Percentiles rank a stretch among this genome's conserved stretches.
Evolutionary conservation across 2,329 filamentous ascomycete species (phyloP).

Genomic region (Epichloe hybrida): DNA sequence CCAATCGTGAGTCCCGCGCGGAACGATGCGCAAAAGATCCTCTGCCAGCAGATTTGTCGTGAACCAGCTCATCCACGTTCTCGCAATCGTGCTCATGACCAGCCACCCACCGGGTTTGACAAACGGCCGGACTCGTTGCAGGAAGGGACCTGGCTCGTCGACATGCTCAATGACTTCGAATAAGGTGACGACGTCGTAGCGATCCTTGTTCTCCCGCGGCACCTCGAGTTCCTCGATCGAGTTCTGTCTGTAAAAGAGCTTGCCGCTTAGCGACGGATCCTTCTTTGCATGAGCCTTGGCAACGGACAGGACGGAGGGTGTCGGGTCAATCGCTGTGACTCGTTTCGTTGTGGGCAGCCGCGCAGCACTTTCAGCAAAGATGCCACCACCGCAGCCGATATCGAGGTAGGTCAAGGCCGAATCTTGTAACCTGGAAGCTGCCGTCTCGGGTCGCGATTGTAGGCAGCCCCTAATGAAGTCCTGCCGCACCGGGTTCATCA

Average conservation of each 20-base stretch:
- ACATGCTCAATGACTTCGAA: constrained; percentile 98
- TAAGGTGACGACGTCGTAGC: constrained; percentile 69
- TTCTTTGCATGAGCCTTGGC: constrained; percentile 61
- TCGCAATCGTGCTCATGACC: constrained; percentile 79
- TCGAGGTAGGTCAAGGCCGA: constrained; percentile 59
- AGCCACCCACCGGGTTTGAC: constrained; percentile 89
- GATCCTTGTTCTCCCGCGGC: constrained; percentile 23
- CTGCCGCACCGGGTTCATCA: constrained; percentile 96
- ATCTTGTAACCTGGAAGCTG: constrained; percentile 13
- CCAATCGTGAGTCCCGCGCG: constrained; percentile 92
- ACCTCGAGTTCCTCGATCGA: constrained; percentile 57
- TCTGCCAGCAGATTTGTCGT: constrained; percentile 90
- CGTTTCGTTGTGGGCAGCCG: constrained; percentile 46
- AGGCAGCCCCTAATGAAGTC: constrained; percentile 74
- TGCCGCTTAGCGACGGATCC: constrained; percentile 53
- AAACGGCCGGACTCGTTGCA: constrained; percentile 57
- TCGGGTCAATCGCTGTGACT: constrained; percentile 70
- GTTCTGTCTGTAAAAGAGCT: constrained; percentile 60
- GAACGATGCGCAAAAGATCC: constrained; percentile 75
- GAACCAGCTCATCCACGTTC: constrained; percentile 79
- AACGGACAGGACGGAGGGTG: constrained; percentile 57
- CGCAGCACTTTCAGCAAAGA: constrained; percentile 82
- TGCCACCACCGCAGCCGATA: constrained; percentile 89
- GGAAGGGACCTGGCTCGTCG: constrained; percentile 58
- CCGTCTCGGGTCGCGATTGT: constrained; percentile 31